Percentiles rank a stretch among this genome's conserved stretches.
Conservation (phyloP, 2,329 filamentous ascomycete genomes). For the Emmonsiellopsis sp. region DNA sequence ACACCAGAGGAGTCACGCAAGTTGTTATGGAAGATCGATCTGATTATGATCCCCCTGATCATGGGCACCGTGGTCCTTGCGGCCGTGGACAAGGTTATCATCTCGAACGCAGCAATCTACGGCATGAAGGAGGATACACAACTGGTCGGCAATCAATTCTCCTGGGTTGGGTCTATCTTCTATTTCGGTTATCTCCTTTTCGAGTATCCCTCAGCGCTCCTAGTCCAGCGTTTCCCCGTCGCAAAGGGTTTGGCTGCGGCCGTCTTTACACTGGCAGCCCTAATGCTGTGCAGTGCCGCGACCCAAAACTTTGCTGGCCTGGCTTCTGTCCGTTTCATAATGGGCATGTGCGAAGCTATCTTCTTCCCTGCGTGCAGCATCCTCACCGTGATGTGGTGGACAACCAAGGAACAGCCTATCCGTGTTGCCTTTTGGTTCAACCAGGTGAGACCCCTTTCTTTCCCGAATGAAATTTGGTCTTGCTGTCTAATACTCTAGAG, state of each 20-base stretch:
- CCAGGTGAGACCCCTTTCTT: conserved; percentile 41
- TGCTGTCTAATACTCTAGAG: conserved; percentile 14
- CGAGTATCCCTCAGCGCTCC: conserved; percentile 11
- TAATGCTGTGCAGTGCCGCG: conserved; percentile 25
- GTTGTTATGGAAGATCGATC: conserved; percentile 20
- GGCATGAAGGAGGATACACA: conserved; percentile 5
- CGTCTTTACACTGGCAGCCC: conserved; percentile 36
- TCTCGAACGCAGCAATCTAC: conserved; percentile 20
- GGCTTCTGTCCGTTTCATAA: conserved; percentile 19
- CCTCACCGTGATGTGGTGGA: conserved; percentile 24
- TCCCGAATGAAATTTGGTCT: conserved; percentile 18
- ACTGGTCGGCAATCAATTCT: conserved; percentile 2
- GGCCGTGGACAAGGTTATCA: conserved; percentile 24
- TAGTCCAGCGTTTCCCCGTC: conserved; percentile 13
- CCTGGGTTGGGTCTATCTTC: conserved; percentile 34
- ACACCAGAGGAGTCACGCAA: conserved; percentile 15
- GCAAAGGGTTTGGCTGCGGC: conserved; percentile 2
- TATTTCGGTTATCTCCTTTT: conserved; percentile 27
- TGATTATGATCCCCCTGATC: conserved; percentile 20
- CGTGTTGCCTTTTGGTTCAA: conserved; percentile 51
- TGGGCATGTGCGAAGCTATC: conserved; percentile 23
- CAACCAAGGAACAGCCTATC: conserved; percentile 39
- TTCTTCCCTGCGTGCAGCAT: conserved; percentile 20
- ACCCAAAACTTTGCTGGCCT: conserved; percentile 19
- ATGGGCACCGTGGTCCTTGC: conserved; percentile 12